These are phyloP conservation scores for Lepiota venenata DNA, from an alignment of 768 basidiomycete species.

Conservation along the genomic window DNA sequence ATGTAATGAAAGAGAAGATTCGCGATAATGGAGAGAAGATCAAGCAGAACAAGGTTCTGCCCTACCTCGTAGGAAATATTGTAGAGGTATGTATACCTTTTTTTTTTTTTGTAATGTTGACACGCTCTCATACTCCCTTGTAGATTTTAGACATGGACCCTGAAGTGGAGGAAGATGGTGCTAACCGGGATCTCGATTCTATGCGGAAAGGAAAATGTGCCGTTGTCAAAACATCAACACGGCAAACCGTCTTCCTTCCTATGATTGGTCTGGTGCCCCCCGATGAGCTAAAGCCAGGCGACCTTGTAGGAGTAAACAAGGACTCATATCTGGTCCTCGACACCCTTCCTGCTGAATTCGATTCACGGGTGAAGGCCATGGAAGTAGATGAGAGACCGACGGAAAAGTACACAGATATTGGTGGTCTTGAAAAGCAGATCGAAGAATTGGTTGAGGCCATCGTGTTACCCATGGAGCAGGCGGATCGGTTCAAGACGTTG, in stretches of 20 bases:
- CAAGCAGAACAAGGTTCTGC: conserved; percentile 98
- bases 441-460: conserved; percentile 98
- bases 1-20: conserved; percentile 97
- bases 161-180: conserved; percentile 91
- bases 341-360: conserved; percentile 94
- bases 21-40: conserved; percentile 98
- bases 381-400: conserved; percentile 98
- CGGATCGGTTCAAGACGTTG: conserved; percentile 97
- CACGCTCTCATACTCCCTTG: conserved; percentile 6
- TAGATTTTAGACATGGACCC: conserved; percentile 95
- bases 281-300: conserved; percentile 84
- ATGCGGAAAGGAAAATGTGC: conserved; percentile 98
- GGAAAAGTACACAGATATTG: conserved; percentile 96
- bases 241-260: conserved; percentile 98
- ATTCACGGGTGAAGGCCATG: conserved; percentile 99
- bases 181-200: conserved; percentile 93
- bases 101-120: not conserved
- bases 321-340: conserved; percentile 98
- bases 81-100: conserved; percentile 68
- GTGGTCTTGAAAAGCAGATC: conserved; percentile 98
- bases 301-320: conserved; percentile 98
- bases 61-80: conserved; percentile 96
- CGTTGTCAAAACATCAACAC: conserved; percentile 97
- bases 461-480: conserved; percentile 97
- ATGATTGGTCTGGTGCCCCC: conserved; percentile 96